Evolutionary conservation across 768 basidiomycete genomes (phyloP).

Genomic region (Tremella mesenterica): DNA sequence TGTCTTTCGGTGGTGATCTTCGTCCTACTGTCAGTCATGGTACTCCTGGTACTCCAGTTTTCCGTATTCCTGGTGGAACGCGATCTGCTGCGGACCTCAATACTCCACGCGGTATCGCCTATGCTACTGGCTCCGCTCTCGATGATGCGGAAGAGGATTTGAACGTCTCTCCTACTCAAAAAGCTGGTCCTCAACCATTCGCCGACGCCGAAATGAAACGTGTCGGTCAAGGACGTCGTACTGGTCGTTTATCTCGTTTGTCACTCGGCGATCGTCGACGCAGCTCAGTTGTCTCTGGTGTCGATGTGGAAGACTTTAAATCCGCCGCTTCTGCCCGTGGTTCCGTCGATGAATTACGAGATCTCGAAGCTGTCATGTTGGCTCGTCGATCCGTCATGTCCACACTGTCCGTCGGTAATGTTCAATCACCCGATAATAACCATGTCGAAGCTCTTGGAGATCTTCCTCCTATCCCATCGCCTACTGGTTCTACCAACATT

Average conservation of each 20-base stretch:
- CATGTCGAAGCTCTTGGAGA: constrained; percentile 25
- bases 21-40: constrained; percentile 24
- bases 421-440: constrained; percentile 13
- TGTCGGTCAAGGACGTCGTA: constrained; percentile 11
- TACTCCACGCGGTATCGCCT: constrained; percentile 17
- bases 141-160: constrained; percentile 33
- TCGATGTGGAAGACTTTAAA: constrained; percentile 31
- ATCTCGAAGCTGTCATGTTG: constrained; percentile 38
- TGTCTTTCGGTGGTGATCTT: constrained; percentile 41
- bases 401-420: constrained; percentile 22
- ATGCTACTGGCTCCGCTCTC: constrained; percentile 30
- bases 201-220: constrained; percentile 20
- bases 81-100: constrained; percentile 30
- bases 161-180: constrained; percentile 39
- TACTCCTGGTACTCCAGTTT: constrained; percentile 6
- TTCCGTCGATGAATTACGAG: constrained; percentile 37
- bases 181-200: constrained; percentile 34
- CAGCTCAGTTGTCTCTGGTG: constrained; percentile 17
- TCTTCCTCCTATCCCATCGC: neutral
- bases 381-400: constrained; percentile 42
- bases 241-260: constrained; percentile 22
- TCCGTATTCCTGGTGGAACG: constrained; percentile 23
- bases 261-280: constrained; percentile 25
- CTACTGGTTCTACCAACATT: neutral
- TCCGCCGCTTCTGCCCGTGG: constrained; percentile 37